Percentiles rank a stretch among this genome's conserved stretches.
Conservation (phyloP, 768 basidiomycete genomes). For the Auriscalpium microsporum region DNA sequence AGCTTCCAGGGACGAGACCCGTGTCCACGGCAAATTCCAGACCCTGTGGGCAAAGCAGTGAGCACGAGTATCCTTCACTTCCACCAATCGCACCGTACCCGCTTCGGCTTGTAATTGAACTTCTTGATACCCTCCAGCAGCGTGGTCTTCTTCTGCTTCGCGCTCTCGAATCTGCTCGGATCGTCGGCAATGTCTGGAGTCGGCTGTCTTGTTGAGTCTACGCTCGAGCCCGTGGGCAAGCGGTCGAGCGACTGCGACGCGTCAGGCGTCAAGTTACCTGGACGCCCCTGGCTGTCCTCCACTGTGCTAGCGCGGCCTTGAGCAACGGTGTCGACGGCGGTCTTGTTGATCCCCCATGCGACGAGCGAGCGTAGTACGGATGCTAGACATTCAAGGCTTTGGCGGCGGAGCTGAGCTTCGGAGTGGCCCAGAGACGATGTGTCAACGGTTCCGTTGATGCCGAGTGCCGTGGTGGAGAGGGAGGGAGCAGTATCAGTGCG, state of each 20-base stretch:
- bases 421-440: conserved; percentile 60
- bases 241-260: conserved; percentile 45
- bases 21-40: conserved; percentile 81
- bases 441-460: conserved; percentile 60
- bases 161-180: conserved; percentile 86
- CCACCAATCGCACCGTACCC: conserved; percentile 38
- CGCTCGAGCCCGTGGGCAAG: conserved; percentile 36
- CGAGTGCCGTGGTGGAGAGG: conserved; percentile 54
- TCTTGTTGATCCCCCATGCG: conserved; percentile 69
- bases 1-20: conserved; percentile 71
- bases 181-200: conserved; percentile 86
- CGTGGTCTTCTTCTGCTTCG: conserved; percentile 94
- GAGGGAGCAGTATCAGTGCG: conserved; percentile 47
- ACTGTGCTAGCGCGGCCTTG: conserved; percentile 32
- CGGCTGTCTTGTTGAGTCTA: conserved; percentile 51
- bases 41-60: conserved; percentile 42
- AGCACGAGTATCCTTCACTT: too few relatives aligned
- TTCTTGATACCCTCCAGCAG: conserved; percentile 92
- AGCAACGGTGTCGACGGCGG: conserved; percentile 28
- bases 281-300: conserved; percentile 38
- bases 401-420: conserved; percentile 78
- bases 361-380: conserved; percentile 85
- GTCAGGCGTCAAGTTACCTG: conserved; percentile 49
- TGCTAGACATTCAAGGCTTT: conserved; percentile 92
- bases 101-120: conserved; percentile 98